phyloP scores from a whole-genome alignment of 495 filamentous ascomycete species.

The Pseudotulostoma volvatum region DNA sequence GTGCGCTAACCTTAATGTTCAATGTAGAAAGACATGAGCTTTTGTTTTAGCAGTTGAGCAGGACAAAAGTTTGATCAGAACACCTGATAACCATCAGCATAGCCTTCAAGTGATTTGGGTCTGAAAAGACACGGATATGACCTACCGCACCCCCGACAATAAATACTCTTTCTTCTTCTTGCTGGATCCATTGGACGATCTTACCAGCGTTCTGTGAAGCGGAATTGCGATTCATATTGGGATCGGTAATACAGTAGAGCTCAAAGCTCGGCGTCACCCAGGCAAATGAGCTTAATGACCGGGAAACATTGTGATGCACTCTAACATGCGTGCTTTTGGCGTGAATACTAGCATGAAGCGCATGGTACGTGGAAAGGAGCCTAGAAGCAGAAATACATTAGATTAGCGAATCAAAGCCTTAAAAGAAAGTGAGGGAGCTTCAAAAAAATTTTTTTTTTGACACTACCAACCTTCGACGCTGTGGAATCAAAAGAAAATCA shows the following conservation, averaged over 20 bases:
- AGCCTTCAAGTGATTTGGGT: no score
- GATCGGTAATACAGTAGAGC: conserved; percentile 82
- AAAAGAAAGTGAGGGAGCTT: background rate
- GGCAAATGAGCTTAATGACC: conserved; percentile 60
- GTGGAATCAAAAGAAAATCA: conserved; percentile 45
- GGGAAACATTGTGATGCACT: conserved; percentile 61
- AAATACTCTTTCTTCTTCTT: conserved; percentile 85
- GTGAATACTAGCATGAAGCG: conserved; percentile 69
- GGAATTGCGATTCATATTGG: conserved; percentile 54
- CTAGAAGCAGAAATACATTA: conserved; percentile 16
- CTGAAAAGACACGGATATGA: no score
- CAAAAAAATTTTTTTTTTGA: no score
- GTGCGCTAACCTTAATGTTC: no score
- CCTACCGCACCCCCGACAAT: conserved; percentile 83
- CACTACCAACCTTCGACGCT: conserved; percentile 40
- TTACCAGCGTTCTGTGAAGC: conserved; percentile 75
- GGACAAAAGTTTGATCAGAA: no score
- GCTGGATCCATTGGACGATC: conserved; percentile 73
- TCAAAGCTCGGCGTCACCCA: conserved; percentile 88
- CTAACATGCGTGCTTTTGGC: conserved; percentile 69
- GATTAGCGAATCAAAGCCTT: background rate
- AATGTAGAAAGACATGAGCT: no score
- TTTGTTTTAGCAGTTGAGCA: no score
- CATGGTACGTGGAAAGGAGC: conserved; percentile 70
- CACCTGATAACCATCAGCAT: no score